phyloP scores from a whole-genome alignment of 2,329 filamentous ascomycete genomes.

The Aureobasidium namibiae region DNA sequence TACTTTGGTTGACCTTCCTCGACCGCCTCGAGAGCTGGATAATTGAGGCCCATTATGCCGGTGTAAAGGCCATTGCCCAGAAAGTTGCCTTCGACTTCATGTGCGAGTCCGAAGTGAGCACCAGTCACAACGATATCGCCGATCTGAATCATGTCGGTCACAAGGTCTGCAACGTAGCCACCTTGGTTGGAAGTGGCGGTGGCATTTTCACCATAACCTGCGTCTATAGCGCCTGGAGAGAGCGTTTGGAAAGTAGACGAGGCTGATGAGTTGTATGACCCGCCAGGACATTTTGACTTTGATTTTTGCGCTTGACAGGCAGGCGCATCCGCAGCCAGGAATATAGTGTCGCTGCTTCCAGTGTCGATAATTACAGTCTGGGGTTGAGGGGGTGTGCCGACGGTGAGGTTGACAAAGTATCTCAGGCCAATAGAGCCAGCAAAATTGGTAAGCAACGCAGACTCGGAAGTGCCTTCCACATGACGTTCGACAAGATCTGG shows the following conservation, averaged over 20 bases:
- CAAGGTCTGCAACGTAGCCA: conserved; percentile 19
- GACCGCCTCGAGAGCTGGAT: conserved; percentile 22
- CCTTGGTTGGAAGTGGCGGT: conserved; percentile 12
- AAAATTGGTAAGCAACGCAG: neutral
- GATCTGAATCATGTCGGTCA: conserved; percentile 22
- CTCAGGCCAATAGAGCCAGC: neutral
- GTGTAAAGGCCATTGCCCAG: conserved; percentile 21
- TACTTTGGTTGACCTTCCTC: conserved; percentile 16
- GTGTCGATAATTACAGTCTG: conserved; percentile 28
- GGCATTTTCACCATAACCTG: conserved; percentile 23
- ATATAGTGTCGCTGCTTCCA: conserved; percentile 27
- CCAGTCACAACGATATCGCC: conserved; percentile 22
- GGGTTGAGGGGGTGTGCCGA: conserved; percentile 26
- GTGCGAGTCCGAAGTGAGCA: conserved; percentile 25
- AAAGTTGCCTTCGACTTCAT: conserved; percentile 18
- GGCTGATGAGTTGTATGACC: conserved; percentile 21
- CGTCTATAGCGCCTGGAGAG: conserved; percentile 22
- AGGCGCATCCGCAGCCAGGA: conserved; percentile 19
- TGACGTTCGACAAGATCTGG: neutral
- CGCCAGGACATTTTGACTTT: conserved; percentile 20
- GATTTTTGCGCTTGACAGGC: neutral
- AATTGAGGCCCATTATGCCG: conserved; percentile 27
- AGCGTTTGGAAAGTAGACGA: conserved; percentile 23
- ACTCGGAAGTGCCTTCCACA: neutral
- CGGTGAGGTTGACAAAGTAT: conserved; percentile 17